A percentile compares a stretch with the other conserved stretches of the same genome.
Conservation (phyloP, 1,284 basidiomycete species). For the Meripilus lineatus region DNA sequence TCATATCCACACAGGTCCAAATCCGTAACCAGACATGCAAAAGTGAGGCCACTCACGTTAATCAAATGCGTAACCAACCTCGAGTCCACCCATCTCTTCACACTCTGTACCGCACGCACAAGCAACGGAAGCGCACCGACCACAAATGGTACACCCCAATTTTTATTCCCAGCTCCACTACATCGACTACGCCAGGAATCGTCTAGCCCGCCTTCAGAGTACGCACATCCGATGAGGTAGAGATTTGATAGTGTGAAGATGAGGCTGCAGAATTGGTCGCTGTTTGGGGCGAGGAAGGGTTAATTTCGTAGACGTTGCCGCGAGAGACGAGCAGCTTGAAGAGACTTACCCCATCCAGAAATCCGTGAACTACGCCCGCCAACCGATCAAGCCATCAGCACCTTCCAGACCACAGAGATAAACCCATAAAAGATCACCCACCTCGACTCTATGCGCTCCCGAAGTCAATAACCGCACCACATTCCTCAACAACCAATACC, state of each 20-base stretch:
- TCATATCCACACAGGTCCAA: neutral
- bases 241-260: constrained; percentile 71
- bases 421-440: constrained; percentile 28
- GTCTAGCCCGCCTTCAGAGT: constrained; percentile 51
- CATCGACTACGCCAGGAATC: constrained; percentile 42
- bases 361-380: constrained; percentile 79
- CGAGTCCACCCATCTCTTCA: constrained; percentile 84
- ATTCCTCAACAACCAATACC: constrained; percentile 78
- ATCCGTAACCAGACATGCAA: neutral
- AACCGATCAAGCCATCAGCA: no score
- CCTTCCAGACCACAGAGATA: no score
- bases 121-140: constrained; percentile 60
- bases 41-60: constrained; percentile 51
- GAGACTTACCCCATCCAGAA: constrained; percentile 75
- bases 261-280: constrained; percentile 82
- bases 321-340: neutral
- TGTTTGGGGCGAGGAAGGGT: constrained; percentile 30
- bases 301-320: constrained; percentile 1
- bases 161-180: constrained; percentile 26
- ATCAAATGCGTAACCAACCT: constrained; percentile 73
- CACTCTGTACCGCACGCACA: constrained; percentile 78
- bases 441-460: constrained; percentile 75
- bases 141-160: constrained; percentile 60
- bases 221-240: constrained; percentile 72
- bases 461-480: constrained; percentile 61